Conservation (phyloP, 2,329 filamentous ascomycete species). For the Beauveria caledonica region DNA sequence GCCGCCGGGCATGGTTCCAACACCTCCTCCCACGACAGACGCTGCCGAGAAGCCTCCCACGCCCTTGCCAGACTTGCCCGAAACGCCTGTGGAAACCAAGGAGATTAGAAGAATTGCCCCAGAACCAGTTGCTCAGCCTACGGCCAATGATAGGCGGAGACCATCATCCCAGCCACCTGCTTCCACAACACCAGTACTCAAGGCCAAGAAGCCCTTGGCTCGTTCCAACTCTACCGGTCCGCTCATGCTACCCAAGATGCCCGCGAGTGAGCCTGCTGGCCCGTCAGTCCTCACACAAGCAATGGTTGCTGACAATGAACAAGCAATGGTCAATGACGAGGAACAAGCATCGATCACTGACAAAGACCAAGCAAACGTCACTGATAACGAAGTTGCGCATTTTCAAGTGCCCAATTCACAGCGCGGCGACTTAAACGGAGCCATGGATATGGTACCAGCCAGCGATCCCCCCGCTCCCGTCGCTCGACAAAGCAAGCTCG, state of each 20-base stretch:
- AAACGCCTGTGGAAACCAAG: not conserved
- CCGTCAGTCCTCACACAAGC: slow-evolving; percentile 32
- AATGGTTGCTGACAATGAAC: slow-evolving; percentile 6
- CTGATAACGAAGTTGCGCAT: slow-evolving; percentile 14
- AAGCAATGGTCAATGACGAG: no score
- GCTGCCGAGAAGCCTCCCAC: slow-evolving; percentile 25
- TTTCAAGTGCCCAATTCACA: slow-evolving; percentile 29
- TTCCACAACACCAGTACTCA: slow-evolving; percentile 13
- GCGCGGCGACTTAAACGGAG: slow-evolving; percentile 29
- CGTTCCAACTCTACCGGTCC: slow-evolving; percentile 32
- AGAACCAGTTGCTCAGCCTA: not conserved
- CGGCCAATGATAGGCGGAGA: not conserved
- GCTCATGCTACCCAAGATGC: slow-evolving; percentile 27
- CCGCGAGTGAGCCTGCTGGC: slow-evolving; percentile 43
- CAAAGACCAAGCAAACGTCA: slow-evolving; percentile 14
- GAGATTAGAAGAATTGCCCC: not conserved
- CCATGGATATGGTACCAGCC: slow-evolving; percentile 32
- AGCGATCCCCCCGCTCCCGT: slow-evolving; percentile 36
- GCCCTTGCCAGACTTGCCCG: slow-evolving; percentile 13
- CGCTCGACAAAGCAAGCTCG: slow-evolving; percentile 15
- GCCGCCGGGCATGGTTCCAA: slow-evolving; percentile 24
- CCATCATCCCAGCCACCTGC: slow-evolving; percentile 7
- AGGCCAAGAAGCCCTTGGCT: slow-evolving; percentile 15
- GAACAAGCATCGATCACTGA: no score
- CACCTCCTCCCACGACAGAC: slow-evolving; percentile 32